Evolutionary conservation across 2,329 filamentous ascomycete genomes (phyloP).

Genomic region (Cladosporium sp.): DNA sequence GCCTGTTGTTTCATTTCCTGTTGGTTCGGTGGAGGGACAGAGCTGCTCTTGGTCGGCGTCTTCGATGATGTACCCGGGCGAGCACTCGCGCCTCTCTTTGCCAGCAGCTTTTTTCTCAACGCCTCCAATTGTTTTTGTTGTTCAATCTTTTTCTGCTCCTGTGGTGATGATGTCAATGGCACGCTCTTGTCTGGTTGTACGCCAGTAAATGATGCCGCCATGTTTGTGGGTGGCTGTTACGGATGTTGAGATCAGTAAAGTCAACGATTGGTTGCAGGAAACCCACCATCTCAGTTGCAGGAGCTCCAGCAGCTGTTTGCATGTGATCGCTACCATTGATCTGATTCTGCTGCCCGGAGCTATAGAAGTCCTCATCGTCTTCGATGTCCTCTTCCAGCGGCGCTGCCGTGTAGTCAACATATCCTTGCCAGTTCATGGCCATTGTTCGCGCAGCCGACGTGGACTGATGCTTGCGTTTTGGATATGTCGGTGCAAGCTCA

Average conservation of each 20-base stretch:
- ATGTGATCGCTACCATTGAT: slow-evolving; percentile 6
- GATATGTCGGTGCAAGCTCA: background rate
- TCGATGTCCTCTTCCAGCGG: slow-evolving; percentile 4
- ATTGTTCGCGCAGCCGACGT: background rate
- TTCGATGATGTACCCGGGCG: slow-evolving; percentile 1
- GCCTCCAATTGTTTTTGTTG: slow-evolving; percentile 8
- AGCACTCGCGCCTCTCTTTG: background rate
- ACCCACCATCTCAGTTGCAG: background rate
- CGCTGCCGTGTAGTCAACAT: background rate
- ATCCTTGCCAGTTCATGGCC: slow-evolving; percentile 7
- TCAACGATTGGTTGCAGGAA: background rate
- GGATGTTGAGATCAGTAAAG: background rate
- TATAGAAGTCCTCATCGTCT: slow-evolving; percentile 17
- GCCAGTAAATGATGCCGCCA: background rate
- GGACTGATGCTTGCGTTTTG: background rate
- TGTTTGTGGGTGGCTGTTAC: background rate
- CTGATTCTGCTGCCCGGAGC: background rate
- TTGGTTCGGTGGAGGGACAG: background rate
- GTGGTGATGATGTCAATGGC: background rate
- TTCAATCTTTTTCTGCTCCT: slow-evolving; percentile 3
- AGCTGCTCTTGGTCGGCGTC: background rate
- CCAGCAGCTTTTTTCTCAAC: slow-evolving; percentile 8
- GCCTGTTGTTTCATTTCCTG: background rate
- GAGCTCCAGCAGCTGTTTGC: slow-evolving; percentile 5
- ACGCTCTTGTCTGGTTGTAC: background rate